Percentiles rank a stretch among this genome's conserved stretches.
Conservation (phyloP, 441 rosid species). For the Adansonia madagascariensis region DNA sequence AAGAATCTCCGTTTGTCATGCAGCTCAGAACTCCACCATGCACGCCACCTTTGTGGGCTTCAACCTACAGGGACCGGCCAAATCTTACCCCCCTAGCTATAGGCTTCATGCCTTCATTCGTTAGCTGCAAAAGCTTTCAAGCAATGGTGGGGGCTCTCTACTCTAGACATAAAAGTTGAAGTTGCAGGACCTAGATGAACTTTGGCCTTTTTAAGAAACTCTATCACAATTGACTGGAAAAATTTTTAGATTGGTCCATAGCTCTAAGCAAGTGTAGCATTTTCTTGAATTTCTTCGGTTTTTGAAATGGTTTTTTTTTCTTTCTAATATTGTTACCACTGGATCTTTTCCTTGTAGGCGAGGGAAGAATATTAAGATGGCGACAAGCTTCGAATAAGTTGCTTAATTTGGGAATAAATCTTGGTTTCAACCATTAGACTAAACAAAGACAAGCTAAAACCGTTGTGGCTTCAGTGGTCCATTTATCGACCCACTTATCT, state of each 20-base stretch:
- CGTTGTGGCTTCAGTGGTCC: not conserved
- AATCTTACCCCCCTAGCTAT: not conserved
- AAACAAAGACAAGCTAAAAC: not conserved
- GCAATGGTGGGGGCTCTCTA: not conserved
- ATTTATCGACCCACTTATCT: not conserved
- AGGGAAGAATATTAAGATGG: conserved; percentile 14
- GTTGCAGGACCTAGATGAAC: not conserved
- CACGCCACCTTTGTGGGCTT: conserved; percentile 31
- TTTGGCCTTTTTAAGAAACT: not conserved
- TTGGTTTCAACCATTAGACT: not conserved
- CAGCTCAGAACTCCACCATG: conserved; percentile 23
- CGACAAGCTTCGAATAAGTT: not conserved
- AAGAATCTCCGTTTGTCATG: conserved; percentile 29
- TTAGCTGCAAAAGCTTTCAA: not conserved
- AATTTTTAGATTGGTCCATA: conserved; percentile 4
- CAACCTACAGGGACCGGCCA: conserved; percentile 23
- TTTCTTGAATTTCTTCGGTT: not conserved
- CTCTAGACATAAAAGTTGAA: not conserved
- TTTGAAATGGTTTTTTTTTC: not conserved
- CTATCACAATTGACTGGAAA: not conserved
- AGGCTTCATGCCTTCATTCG: not conserved
- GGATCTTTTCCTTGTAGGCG: not conserved
- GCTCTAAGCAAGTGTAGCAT: not conserved
- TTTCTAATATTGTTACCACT: not conserved
- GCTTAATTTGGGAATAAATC: not conserved